Evolutionary conservation across 108 stramenopile species (phyloP), one percentile per base, ranked within the genome.

Genomic region (Nitzschia sp.): DNA sequence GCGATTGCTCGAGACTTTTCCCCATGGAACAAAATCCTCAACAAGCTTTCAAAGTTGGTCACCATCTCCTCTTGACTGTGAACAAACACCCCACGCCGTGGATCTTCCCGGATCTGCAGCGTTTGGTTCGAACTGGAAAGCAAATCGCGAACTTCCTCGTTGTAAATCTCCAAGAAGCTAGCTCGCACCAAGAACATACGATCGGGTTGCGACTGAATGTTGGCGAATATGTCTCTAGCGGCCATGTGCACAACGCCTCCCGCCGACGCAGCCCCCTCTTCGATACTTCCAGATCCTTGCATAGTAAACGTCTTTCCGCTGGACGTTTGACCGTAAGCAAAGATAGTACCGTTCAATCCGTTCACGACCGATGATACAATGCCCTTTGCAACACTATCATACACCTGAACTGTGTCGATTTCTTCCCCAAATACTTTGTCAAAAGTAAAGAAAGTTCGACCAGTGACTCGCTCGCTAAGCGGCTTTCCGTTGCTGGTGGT

Each of bases 111-210:
- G 38, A 99, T 87, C 33, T 80, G 71, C 15, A 94, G 47, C 0
- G 82, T 78, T 30, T 77, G 64, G 15, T 66, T 75, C 11, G 68
- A 35, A 45, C 66, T 76, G 23, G 80, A 72, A 0, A 99, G 83
- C 63, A 99, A 77, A 80, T 99, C 99, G 2, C 96, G 75, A 3
- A 99, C 96, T 56, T 97, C 93, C 79, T 99, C 99, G 74, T 99
- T 99, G 84, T 99, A 99, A 59, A 99, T 98, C 71, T 99, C 99
- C 58, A 99, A 80, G 68, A 97, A 99, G 25, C 95, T 96, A 1
- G 95, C 95, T 33, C 97, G 85, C 24, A 98, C 83, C 11, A 96
- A 62, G 76, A 96, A 98, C 24, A 84, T 78, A 13, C 90, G 77
- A 28, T 89, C 78, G 15, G 77, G 62, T 23, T 76, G 72, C 27